phyloP scores from a whole-genome alignment of 176 grass and related monocot genomes.

The Cymbopogon citratus region DNA sequence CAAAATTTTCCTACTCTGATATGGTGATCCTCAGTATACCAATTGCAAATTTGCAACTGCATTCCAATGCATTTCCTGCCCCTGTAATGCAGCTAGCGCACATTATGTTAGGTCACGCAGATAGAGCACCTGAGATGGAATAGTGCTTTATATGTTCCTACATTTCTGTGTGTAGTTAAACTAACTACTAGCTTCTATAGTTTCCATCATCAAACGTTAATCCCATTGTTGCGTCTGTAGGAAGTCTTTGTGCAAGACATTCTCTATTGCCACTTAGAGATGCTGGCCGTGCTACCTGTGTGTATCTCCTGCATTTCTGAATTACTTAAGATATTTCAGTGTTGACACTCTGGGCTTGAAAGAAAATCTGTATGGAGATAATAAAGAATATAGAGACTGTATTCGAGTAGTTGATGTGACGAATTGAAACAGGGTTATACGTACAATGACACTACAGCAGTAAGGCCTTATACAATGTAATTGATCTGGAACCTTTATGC shows the following conservation, averaged over 20 bases:
- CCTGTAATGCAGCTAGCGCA: not conserved
- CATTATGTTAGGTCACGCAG: no score
- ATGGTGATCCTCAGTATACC: not conserved
- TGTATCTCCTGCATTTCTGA: not conserved
- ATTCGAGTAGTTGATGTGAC: not conserved
- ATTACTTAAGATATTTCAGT: not conserved
- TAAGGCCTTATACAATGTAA: no score
- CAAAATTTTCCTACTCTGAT: not conserved
- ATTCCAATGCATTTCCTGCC: not conserved
- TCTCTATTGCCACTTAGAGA: not conserved
- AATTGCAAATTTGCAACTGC: not conserved
- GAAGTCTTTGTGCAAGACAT: not conserved
- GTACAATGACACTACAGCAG: no score
- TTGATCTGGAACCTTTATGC: no score
- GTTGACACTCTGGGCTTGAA: not conserved
- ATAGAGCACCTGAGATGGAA: no score
- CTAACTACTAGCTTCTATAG: not conserved
- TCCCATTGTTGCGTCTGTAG: not conserved
- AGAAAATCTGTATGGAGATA: not conserved
- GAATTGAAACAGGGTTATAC: not conserved
- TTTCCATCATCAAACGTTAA: not conserved
- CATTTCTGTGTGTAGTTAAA: no score
- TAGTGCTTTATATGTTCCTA: not conserved
- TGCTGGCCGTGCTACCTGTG: not conserved
- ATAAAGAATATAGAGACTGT: no score